Base-by-base conservation (phyloP, 1,139 yeast species). In the Candida gigantensis region DNA sequence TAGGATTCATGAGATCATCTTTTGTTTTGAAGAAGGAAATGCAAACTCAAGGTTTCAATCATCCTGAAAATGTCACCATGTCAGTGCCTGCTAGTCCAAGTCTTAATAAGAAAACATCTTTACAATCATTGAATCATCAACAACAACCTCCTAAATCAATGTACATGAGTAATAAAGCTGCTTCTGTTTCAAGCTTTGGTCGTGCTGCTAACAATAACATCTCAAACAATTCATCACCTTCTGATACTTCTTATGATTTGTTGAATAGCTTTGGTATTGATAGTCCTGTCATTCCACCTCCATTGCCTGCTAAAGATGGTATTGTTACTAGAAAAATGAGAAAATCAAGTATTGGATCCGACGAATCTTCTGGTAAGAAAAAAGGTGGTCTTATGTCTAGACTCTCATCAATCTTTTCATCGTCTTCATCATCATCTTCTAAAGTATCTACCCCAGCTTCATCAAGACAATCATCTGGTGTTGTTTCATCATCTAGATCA, bases 1-100 rank as follows among this genome's bases (percentile, higher is more conserved):
- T 60, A 32, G 72, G 72, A 2, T 66, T 66, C 43, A 66, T 66
- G 72, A 63, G 65, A 50, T 58, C 67, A 30, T 60, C 68, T 43
- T 66, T 62, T 50, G 53, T 65, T 5, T 60, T 66, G 47, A 64
- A 64, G 53, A 60, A 59, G 44, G 65, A 60, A 44, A 53, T 60
- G 44, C 60, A 42, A 20, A 30, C 36, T 13, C 38, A 35, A 38
- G 69, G 70, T 7, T 59, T 34, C 46, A 60, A 62, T 40, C 41
- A 46, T 21, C 63, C 70, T 16, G 68, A 63, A 44, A 60, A 61
- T 45, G 65, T 60, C 11, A 53, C 51, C 36, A 42, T 47, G 26
- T 36, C 44, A 23, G 23, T 35, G 24, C 42, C 40, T 16, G 31
- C 29, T 8, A 34, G 35, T 20, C 42, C 40, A 26, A 36, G 16